Base-by-base conservation (phyloP, 2,329 filamentous ascomycete species). In the Rhynchosporium secalis region DNA sequence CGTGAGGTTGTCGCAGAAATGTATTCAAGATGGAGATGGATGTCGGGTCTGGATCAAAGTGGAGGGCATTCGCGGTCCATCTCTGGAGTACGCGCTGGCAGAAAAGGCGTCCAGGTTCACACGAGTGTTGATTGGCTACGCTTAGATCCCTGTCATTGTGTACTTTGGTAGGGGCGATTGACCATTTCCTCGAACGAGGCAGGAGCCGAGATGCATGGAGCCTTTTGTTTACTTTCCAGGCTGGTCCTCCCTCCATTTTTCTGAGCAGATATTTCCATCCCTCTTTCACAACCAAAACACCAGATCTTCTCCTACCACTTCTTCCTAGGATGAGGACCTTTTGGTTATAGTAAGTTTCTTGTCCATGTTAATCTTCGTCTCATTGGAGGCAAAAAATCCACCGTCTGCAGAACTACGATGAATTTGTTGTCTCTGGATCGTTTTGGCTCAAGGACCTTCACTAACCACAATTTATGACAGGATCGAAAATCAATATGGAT, bases 401-500 rank as follows among this genome's bases (percentile, higher is more conserved):
- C 9, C 9, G 33, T 36, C 13, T 46, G 5, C 43, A 20, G 10
- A n/a, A 20, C 43, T 46, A 8, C 43, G 9, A 6, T 28, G 43
- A 8, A 20, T 20, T 3, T 8, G n/a, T 45, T 3, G n/a, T 7
- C 3, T 9, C 15, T 26, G 7, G 43, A 28, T 5, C 33, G 33
- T 36, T 36, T 36, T 31, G 5, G 20, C 3, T 41, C 8, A 6
- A 46, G 43, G 6, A 20, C 20, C 10, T 7, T 10, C 7, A 40
- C 26, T 20, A 26, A 52, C 13, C 26, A 10, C 28, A 6, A 7
- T 20, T 3, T 6, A 8, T 52, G 15, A 26, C 38, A 46, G 58
- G 51, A 60, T 38, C 20, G 55, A 60, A 15, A 54, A 60, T 51
- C 52, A 64, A 20, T 64, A 66, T 66, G 64, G 59, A 58, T 66